phyloP scores from a whole-genome alignment of 495 filamentous ascomycete genomes.

The Pyronema omphalodes region DNA sequence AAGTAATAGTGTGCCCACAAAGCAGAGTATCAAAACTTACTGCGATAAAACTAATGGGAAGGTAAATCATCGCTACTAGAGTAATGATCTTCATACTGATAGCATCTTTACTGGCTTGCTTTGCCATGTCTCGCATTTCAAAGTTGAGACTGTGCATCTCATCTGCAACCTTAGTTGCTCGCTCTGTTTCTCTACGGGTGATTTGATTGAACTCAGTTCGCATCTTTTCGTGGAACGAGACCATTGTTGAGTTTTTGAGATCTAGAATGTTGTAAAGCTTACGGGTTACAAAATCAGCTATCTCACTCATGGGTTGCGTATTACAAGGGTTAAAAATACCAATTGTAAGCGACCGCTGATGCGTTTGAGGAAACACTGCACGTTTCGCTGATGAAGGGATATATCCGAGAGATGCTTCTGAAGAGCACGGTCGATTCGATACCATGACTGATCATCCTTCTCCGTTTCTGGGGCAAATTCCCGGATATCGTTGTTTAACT shows the following conservation, averaged over 20 bases:
- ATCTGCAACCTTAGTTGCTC: background rate
- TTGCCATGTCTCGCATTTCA: conserved; percentile 8
- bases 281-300: background rate
- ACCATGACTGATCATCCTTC: background rate
- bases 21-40: conserved; percentile 9
- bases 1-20: background rate
- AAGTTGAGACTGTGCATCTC: background rate
- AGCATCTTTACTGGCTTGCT: conserved; percentile 11
- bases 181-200: background rate
- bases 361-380: conserved; percentile 10
- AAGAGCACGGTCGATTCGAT: conserved; percentile 10
- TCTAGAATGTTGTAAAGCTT: conserved; percentile 16
- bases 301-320: background rate
- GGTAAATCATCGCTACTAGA: conserved; percentile 15
- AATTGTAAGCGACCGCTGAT: conserved; percentile 12
- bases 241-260: background rate
- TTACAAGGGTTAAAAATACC: background rate
- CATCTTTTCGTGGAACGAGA: background rate
- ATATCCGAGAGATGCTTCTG: conserved; percentile 9
- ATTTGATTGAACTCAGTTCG: background rate
- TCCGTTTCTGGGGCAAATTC: background rate
- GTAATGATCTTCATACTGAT: conserved; percentile 15
- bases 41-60: conserved; percentile 17
- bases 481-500: conserved; percentile 9
- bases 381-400: conserved; percentile 9